A percentile compares a stretch with the other conserved stretches of the same genome.
Conservation (phyloP, 2,329 filamentous ascomycete genomes). For the Penicillium sp. region DNA sequence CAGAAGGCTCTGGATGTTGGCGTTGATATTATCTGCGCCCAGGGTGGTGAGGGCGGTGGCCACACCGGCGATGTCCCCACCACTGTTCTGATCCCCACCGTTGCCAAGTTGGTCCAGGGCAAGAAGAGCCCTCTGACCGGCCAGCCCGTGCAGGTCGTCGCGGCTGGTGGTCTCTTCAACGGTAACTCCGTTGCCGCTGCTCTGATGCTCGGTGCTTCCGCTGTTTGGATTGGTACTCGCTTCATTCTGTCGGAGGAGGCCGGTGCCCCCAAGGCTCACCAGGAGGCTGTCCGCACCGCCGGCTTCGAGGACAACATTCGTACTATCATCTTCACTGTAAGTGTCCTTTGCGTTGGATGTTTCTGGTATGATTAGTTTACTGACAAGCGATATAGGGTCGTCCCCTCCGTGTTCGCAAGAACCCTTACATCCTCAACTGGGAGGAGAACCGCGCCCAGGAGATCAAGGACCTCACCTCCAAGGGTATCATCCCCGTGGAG, state of each 20-base stretch:
- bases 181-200: slow-evolving; percentile 84
- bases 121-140: slow-evolving; percentile 84
- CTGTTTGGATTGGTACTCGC: slow-evolving; percentile 94
- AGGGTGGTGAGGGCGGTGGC: slow-evolving; percentile 95
- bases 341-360: slow-evolving; percentile 4
- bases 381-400: slow-evolving; percentile 56
- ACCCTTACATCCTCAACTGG: slow-evolving; percentile 93
- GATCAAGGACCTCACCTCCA: slow-evolving; percentile 85
- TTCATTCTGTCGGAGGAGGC: slow-evolving; percentile 95
- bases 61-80: slow-evolving; percentile 95
- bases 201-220: slow-evolving; percentile 86
- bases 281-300: slow-evolving; percentile 88
- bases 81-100: slow-evolving; percentile 84
- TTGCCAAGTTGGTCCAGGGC: slow-evolving; percentile 74
- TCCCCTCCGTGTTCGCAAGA: slow-evolving; percentile 87
- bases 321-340: slow-evolving; percentile 90
- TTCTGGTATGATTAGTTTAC: neutral
- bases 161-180: slow-evolving; percentile 90
- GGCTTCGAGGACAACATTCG: slow-evolving; percentile 93
- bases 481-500: slow-evolving; percentile 92
- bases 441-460: slow-evolving; percentile 84
- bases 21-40: slow-evolving; percentile 94
- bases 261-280: slow-evolving; percentile 86
- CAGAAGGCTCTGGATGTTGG: slow-evolving; percentile 90
- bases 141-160: slow-evolving; percentile 82